Base-by-base conservation (phyloP, 768 basidiomycete genomes). In the Kwoniella bestiolae region DNA sequence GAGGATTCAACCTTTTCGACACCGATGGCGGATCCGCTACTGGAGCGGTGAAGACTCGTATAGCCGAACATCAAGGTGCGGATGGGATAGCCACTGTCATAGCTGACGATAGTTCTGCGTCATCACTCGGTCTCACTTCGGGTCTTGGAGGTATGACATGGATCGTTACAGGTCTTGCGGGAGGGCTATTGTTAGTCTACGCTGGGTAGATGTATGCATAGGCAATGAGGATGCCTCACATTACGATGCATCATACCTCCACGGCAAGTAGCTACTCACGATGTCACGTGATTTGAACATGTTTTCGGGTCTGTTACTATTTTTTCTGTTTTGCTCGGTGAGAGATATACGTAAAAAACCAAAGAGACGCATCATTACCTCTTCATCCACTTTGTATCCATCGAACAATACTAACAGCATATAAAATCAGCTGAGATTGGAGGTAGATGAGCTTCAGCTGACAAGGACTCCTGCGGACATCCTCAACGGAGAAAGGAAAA, bases 261-360 rank as follows among this genome's bases (percentile, higher is more conserved):
- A 4, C 4, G 11, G 25, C 25, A 21, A n/a, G n/a, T 25, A n/a
- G 18, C 4, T 29, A 26, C 9, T 12, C 12, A 14, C 18, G 12
- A 51, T 51, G 50, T 51, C 50, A 51, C 50, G 50, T 51, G 50
- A 51, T 14, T 14, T 51, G 26, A 47, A 25, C 50, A 51, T 51
- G 21, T 51, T 51, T 31, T 51, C 50, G 50, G 50, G 12, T 51
- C 18, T 51, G 50, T 16, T 23, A 49, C 50, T 51, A 51, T 51
- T 51, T 51, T 51, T 51, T 25, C 25, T 18, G 49, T 35, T 35
- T 35, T 35, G 35, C 12, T 18, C 18, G 38, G 38, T 41, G 38
- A 3, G 18, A 11, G 38, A 41, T 12, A 12, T 1, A 4, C 38
- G 35, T 38, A 41, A 41, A 41, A 41, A 9, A 12, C 18, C 38